Percentiles rank a stretch among this genome's conserved stretches.
Evolutionary conservation across 495 filamentous ascomycete species (phyloP).

Genomic region (Talaromyces stipitatus): DNA sequence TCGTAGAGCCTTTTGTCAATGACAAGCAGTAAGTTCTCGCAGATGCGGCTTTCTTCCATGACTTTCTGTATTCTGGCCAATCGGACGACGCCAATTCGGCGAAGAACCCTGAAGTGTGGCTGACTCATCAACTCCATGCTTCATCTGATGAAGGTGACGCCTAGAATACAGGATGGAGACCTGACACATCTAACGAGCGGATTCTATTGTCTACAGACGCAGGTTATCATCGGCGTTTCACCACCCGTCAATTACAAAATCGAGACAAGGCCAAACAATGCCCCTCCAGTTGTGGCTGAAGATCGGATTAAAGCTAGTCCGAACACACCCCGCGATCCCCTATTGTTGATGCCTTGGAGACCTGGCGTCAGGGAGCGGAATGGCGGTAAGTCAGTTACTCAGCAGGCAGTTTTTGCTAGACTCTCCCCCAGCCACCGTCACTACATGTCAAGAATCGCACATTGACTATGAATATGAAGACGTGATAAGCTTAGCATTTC

Average conservation of each 20-base stretch:
- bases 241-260: background rate
- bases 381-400: background rate
- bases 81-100: background rate
- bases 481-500: background rate
- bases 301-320: background rate
- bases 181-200: background rate
- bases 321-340: background rate
- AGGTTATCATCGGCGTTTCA: background rate
- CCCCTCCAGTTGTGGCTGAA: constrained; percentile 1
- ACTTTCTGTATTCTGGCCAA: background rate
- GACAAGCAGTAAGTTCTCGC: background rate
- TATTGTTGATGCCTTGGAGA: background rate
- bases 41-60: background rate
- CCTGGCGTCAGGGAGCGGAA: background rate
- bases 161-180: background rate
- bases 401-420: background rate
- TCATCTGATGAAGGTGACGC: background rate
- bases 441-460: background rate
- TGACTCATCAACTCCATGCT: background rate
- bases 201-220: background rate
- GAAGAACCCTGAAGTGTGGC: background rate
- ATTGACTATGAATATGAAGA: no score
- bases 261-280: background rate
- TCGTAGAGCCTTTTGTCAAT: background rate
- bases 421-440: background rate